phyloP scores from a whole-genome alignment of 352 stramenopile species.

The Pythium biforme region DNA sequence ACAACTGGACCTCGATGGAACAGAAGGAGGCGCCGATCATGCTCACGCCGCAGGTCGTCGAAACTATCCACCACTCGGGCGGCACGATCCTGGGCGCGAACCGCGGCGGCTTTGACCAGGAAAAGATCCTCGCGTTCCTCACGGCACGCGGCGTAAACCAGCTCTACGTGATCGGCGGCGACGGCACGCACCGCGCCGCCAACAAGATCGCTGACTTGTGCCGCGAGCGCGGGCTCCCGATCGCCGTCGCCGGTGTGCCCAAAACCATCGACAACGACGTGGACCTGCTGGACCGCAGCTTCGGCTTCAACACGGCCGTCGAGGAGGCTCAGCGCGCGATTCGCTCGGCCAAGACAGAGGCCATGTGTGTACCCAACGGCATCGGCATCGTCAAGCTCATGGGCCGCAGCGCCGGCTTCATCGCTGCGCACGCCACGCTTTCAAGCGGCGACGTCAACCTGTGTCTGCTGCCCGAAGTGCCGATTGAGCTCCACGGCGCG shows the following conservation, averaged over 20 bases:
- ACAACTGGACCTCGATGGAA: conserved; percentile 79
- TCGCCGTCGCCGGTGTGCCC: conserved; percentile 95
- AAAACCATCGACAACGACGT: conserved; percentile 99
- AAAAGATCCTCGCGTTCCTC: conserved; percentile 96
- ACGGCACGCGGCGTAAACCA: conserved; percentile 89
- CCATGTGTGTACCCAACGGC: conserved; percentile 96
- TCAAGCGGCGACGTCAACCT: conserved; percentile 97
- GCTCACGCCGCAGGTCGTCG: conserved; percentile 69
- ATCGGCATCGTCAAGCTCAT: conserved; percentile 99
- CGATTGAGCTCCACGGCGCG: conserved; percentile 93
- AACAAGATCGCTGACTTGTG: conserved; percentile 90
- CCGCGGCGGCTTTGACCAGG: conserved; percentile 95
- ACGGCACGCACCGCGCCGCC: conserved; percentile 96
- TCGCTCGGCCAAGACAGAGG: conserved; percentile 89
- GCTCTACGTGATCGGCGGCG: conserved; percentile 97
- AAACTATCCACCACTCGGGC: conserved; percentile 87
- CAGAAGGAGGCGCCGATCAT: conserved; percentile 77
- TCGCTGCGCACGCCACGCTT: conserved; percentile 96
- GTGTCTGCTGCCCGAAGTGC: conserved; percentile 97
- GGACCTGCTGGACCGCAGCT: conserved; percentile 97
- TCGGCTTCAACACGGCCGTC: conserved; percentile 97
- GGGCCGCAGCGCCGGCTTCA: conserved; percentile 96
- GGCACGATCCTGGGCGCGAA: conserved; percentile 94
- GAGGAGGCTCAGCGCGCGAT: conserved; percentile 95
- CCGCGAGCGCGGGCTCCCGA: conserved; percentile 75